Evolutionary conservation across 345 rosid species (phyloP).

Genomic region (Citrus cavaleriei): DNA sequence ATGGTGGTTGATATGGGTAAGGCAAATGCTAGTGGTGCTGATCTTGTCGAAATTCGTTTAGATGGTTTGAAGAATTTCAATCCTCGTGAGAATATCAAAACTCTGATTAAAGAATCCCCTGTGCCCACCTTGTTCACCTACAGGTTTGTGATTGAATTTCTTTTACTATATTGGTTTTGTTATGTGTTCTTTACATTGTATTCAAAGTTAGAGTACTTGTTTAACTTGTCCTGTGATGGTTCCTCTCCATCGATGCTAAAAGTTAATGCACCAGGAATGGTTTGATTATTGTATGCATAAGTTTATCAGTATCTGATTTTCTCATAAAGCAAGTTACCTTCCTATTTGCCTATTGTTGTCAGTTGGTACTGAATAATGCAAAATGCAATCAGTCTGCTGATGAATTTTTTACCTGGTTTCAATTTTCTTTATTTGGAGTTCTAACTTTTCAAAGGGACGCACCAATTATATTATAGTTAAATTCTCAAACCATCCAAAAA

Average conservation of each 20-base stretch:
- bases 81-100: slow-evolving; percentile 42
- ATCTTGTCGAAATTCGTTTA: slow-evolving; percentile 82
- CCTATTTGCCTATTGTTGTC: neutral
- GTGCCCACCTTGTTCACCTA: slow-evolving; percentile 85
- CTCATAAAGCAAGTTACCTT: neutral
- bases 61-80: slow-evolving; percentile 52
- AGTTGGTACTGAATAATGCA: neutral
- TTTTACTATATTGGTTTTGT: neutral
- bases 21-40: slow-evolving; percentile 71
- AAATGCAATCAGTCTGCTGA: neutral
- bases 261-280: neutral
- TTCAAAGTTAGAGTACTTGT: neutral
- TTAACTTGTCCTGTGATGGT: neutral
- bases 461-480: neutral
- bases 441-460: neutral
- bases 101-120: slow-evolving; percentile 52
- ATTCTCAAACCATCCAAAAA: neutral
- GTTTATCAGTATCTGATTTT: neutral
- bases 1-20: slow-evolving; percentile 44
- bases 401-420: neutral
- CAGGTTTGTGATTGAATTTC: slow-evolving; percentile 42
- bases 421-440: neutral
- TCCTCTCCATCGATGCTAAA: neutral
- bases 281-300: neutral
- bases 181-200: neutral